Conservation (phyloP, 352 stramenopile genomes). For the Chrysophaeum taylorii region DNA sequence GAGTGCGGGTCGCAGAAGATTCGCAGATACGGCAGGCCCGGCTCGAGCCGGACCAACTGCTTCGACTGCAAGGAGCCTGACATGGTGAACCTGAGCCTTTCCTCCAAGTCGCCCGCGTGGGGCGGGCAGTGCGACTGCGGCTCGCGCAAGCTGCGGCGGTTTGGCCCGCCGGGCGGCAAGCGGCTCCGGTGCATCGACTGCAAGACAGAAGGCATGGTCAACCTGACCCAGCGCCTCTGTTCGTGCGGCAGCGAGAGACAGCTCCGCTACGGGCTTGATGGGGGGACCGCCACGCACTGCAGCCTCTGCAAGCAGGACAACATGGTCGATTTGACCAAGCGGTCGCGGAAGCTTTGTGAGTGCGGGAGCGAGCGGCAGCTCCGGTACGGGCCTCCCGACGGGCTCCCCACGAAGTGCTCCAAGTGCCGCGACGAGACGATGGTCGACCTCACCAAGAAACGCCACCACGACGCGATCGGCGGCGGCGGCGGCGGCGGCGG, state of each 20-base stretch:
- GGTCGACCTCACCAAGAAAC: constrained; percentile 9
- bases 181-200: background rate
- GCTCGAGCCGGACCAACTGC: background rate
- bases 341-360: too few relatives aligned
- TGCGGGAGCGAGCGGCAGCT: background rate
- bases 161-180: background rate
- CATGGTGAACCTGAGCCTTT: background rate
- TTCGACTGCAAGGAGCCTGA: background rate
- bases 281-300: background rate
- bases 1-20: constrained; percentile 1
- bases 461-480: too few relatives aligned
- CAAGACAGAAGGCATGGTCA: constrained; percentile 4
- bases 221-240: background rate
- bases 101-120: background rate
- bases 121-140: background rate
- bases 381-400: background rate
- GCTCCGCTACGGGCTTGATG: background rate
- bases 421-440: background rate
- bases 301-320: background rate
- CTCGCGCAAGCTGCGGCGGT: background rate
- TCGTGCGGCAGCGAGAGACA: background rate
- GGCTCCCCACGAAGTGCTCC: background rate
- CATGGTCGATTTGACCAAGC: constrained; percentile 7
- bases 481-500: too few relatives aligned
- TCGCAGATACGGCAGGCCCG: background rate